Conservation (phyloP, 441 rosid genomes). For the Adansonia grandidieri region DNA sequence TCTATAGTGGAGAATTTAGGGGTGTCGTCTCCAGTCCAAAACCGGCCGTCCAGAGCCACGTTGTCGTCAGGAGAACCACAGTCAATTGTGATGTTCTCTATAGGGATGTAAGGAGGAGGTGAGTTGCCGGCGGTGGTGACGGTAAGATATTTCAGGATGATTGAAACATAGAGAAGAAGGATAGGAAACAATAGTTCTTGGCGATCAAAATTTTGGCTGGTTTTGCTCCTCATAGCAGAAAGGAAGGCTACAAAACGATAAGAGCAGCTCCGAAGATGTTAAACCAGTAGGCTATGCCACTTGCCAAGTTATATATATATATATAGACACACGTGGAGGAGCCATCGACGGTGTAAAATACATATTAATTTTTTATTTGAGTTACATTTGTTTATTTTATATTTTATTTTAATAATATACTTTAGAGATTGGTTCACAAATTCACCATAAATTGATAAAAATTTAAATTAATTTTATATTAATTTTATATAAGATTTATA, state of each 20-base stretch:
- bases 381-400: too few species aligned
- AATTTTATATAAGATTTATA: too few species aligned
- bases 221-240: neutral
- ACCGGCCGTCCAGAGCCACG: constrained; percentile 10
- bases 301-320: neutral
- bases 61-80: neutral
- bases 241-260: neutral
- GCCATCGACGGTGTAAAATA: too few species aligned
- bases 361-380: too few species aligned
- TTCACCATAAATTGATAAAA: too few species aligned
- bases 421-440: too few species aligned
- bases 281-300: neutral
- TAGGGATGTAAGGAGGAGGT: neutral
- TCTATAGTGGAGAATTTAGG: neutral
- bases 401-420: too few species aligned
- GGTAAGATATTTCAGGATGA: neutral
- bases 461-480: too few species aligned
- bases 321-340: too few species aligned
- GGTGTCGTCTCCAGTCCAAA: neutral
- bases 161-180: neutral
- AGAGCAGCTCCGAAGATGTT: neutral
- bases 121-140: neutral
- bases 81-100: neutral
- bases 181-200: neutral
- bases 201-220: neutral